Evolutionary conservation across 2,329 filamentous ascomycete genomes (phyloP).

Genomic region (Blumeria hordei): DNA sequence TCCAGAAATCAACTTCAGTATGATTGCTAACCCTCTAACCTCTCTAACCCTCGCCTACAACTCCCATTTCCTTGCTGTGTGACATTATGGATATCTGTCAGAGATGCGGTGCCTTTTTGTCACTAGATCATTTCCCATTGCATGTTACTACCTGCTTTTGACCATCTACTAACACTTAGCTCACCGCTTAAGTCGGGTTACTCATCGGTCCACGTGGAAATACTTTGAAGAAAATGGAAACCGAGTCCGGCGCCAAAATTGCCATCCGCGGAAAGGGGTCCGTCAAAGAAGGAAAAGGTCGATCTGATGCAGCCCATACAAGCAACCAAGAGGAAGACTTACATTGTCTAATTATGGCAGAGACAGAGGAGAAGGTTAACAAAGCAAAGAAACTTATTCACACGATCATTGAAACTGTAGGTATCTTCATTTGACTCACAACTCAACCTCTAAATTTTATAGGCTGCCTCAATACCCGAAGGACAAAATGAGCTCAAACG

Average conservation of each 20-base stretch:
- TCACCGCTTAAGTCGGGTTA: constrained; percentile 86
- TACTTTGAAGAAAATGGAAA: constrained; percentile 98
- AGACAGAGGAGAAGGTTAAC: constrained; percentile 98
- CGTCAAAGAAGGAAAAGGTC: constrained; percentile 97
- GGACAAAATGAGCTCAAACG: constrained; percentile 97
- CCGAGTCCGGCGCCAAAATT: constrained; percentile 92
- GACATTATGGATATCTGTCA: constrained; percentile 15
- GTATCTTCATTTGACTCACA: constrained; percentile 16
- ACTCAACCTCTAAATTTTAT: constrained; percentile 12
- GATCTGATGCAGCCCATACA: constrained; percentile 93
- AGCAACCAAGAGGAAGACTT: constrained; percentile 99
- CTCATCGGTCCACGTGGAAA: constrained; percentile 99
- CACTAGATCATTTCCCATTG: constrained; percentile 16
- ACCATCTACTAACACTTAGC: constrained; percentile 68
- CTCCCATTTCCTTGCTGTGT: constrained; percentile 19
- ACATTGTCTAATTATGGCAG: constrained; percentile 98
- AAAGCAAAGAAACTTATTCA: constrained; percentile 97
- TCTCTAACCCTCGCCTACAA: constrained; percentile 29
- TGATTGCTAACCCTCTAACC: constrained; percentile 98
- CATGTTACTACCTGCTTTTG: constrained; percentile 16
- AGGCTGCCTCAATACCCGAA: constrained; percentile 96
- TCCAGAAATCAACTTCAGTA: constrained; percentile 99
- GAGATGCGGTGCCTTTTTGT: constrained; percentile 14
- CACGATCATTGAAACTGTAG: constrained; percentile 93
- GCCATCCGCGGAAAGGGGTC: constrained; percentile 98